These are phyloP conservation scores for Neonectria coccinea DNA, from an alignment of 2,329 filamentous ascomycete species.

Conservation along the genomic window DNA sequence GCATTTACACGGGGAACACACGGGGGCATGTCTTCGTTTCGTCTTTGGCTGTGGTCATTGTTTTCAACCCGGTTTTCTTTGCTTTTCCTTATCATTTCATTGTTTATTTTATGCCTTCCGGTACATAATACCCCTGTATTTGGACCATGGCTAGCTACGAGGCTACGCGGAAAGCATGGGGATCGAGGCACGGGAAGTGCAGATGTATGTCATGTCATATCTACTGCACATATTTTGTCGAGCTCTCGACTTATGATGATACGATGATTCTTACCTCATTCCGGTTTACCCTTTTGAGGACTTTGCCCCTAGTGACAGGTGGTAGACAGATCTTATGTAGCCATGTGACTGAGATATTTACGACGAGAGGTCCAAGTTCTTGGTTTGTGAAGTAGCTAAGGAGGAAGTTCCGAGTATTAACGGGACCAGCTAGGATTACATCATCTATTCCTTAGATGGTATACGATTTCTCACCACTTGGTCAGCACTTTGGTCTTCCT, in stretches of 20 bases:
- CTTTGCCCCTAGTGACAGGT: conserved; percentile 12
- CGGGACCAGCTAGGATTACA: background rate
- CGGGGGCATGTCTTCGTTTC: conserved; percentile 27
- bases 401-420: background rate
- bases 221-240: conserved; percentile 30
- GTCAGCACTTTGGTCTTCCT: conserved; percentile 10
- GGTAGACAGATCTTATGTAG: background rate
- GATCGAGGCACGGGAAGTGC: conserved; percentile 24
- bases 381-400: background rate
- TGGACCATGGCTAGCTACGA: conserved; percentile 26
- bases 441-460: background rate
- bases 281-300: conserved; percentile 11
- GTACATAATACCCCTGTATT: conserved; percentile 38
- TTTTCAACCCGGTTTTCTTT: conserved; percentile 21
- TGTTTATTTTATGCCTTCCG: conserved; percentile 17
- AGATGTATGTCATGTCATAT: conserved; percentile 29
- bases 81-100: conserved; percentile 20
- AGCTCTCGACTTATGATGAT: conserved; percentile 39
- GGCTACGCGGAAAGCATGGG: conserved; percentile 22
- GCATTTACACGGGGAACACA: conserved; percentile 33
- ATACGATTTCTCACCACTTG: conserved; percentile 9
- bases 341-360: conserved; percentile 5
- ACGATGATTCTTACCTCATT: conserved; percentile 31
- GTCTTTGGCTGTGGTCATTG: conserved; percentile 14
- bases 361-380: background rate